Conservation (phyloP, 2,329 filamentous ascomycete species). For the Rhinocladiella similis region DNA sequence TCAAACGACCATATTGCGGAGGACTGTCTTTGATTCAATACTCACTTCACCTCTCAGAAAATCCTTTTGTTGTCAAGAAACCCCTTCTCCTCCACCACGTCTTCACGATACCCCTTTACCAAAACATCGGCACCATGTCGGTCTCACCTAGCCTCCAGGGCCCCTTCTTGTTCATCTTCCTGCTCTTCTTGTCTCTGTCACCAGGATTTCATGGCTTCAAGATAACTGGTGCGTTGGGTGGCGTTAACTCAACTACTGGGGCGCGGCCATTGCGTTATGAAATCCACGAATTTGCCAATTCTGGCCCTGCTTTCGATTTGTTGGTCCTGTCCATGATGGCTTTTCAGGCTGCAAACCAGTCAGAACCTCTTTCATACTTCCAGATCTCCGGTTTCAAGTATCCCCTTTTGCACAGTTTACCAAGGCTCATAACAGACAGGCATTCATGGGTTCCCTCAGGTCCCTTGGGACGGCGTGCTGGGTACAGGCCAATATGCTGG, state of each 20-base stretch:
- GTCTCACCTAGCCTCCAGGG: background rate
- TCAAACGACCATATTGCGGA: background rate
- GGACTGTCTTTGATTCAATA: conserved; percentile 6
- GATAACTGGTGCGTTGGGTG: conserved; percentile 33
- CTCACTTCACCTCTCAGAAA: background rate
- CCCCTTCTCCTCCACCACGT: background rate
- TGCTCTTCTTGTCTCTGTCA: conserved; percentile 2
- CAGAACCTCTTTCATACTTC: conserved; percentile 70
- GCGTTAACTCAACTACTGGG: conserved; percentile 33
- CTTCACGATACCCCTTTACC: background rate
- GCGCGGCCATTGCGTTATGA: conserved; percentile 57
- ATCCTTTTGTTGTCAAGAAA: conserved; percentile 8
- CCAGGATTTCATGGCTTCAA: conserved; percentile 18
- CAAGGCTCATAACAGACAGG: conserved; percentile 49
- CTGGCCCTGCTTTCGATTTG: conserved; percentile 66
- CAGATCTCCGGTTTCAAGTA: conserved; percentile 66
- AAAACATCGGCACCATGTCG: conserved; percentile 9
- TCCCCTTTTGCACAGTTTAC: background rate
- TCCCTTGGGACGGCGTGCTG: conserved; percentile 55
- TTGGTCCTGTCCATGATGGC: conserved; percentile 73
- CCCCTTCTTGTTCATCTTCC: conserved; percentile 2
- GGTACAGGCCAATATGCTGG: conserved; percentile 53
- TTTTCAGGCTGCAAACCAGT: conserved; percentile 68
- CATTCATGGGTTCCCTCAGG: conserved; percentile 75
- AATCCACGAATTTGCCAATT: conserved; percentile 64